Conservation (phyloP, 169 alveolate genomes). For the Fabrea salina region DNA sequence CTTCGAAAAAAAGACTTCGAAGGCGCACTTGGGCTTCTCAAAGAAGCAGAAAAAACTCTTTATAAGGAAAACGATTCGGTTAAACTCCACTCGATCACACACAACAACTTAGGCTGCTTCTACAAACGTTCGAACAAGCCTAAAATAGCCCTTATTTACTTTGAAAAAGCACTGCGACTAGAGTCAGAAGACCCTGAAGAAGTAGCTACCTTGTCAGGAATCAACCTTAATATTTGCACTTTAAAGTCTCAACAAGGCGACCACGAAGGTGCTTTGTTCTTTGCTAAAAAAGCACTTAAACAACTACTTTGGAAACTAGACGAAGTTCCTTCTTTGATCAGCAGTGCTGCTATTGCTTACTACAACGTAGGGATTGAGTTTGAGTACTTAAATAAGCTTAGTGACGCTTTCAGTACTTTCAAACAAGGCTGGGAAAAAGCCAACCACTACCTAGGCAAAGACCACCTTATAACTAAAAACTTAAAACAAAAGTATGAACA, state of each 20-base stretch:
- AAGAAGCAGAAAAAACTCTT: slow-evolving; percentile 1
- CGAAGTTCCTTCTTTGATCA: not conserved
- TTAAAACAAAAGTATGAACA: too few species aligned
- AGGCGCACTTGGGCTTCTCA: not conserved
- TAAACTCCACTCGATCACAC: not conserved
- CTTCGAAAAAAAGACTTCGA: not conserved
- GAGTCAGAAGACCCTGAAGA: slow-evolving; percentile 48
- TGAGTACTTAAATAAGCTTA: slow-evolving; percentile 55
- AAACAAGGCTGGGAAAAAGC: slow-evolving; percentile 54
- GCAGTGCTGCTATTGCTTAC: slow-evolving; percentile 53
- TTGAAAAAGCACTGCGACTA: slow-evolving; percentile 48
- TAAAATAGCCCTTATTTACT: not conserved
- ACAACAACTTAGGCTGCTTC: slow-evolving; percentile 1
- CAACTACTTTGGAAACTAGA: not conserved
- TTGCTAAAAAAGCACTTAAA: slow-evolving; percentile 33
- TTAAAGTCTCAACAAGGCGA: slow-evolving; percentile 68
- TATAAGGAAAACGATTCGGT: not conserved
- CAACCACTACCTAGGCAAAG: slow-evolving; percentile 53
- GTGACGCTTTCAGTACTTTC: slow-evolving; percentile 55
- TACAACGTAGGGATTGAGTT: slow-evolving; percentile 72
- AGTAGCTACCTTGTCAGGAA: slow-evolving; percentile 67
- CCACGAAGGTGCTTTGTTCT: slow-evolving; percentile 78
- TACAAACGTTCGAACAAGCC: slow-evolving; percentile 14
- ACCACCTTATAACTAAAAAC: too few species aligned
- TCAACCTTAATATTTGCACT: slow-evolving; percentile 83